Evolutionary conservation across 805 yeast genomes (phyloP), one percentile per base, ranked within the genome.

Genomic region (Zygoascus flipseniorum): DNA sequence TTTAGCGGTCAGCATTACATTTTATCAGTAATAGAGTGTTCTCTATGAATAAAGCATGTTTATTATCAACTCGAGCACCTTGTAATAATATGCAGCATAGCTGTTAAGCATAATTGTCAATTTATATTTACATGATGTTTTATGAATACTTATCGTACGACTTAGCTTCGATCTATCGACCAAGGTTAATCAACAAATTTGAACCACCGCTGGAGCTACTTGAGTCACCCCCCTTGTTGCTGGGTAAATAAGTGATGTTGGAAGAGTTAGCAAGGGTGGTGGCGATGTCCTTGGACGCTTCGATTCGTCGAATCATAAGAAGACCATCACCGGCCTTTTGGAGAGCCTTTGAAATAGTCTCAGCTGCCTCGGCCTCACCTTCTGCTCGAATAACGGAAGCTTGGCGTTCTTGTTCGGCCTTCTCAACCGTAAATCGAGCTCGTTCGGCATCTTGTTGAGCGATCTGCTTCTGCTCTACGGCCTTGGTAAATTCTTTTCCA

Each of bases 401-500:
- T 70, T 86, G 90, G 68, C 96, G 82, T 71, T 92, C 98, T 74
- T 93, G 99, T 71, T 93, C 97, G 8, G 98, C 98, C 68, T 86
- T 86, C 67, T 90, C 97, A 53, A 93, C 97, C 51, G 88, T 76
- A 67, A 81, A 93, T 65, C 85, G 86, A 55, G 98, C 97, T 61
- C 99, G 80, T 75, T 93, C 98, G 23, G 99, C 98, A 68, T 93
- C 99, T 73, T 93, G 99, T 74, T 93, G 99, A 32, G 99, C 99
- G 72, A 93, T 95, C 73, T 93, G 98, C 70, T 93, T 93, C 74
- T 88, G 96, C 74, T 93, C 99, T 56, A 93, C 99, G 35, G 99
- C 98, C 71, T 87, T 90, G 52, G 99, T 93, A 76, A 93, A 93
- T 68, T 93, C 99, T 59, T 78, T 80, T 52, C 99, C 98, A 69